phyloP scores from a whole-genome alignment of 768 basidiomycete genomes.

The Leccinum ochraceum region DNA sequence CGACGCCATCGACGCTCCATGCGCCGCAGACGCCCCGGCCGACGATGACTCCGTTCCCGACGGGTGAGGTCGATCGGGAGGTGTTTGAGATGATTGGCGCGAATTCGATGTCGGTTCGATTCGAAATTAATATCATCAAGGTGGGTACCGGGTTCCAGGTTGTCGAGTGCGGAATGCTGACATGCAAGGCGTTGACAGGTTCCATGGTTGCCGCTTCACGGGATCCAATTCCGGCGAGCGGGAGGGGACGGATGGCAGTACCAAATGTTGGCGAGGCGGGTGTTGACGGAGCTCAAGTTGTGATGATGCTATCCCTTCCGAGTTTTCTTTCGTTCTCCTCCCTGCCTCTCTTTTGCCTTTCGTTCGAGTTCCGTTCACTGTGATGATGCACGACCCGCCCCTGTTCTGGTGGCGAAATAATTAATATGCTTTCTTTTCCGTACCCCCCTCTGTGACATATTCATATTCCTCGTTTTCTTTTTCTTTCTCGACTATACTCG shows the following conservation, averaged over 20 bases:
- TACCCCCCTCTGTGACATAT: not conserved
- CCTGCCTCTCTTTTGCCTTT: not conserved
- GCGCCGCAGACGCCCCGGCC: constrained; percentile 39
- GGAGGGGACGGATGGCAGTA: constrained; percentile 97
- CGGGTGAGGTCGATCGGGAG: constrained; percentile 66
- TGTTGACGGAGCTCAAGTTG: constrained; percentile 85
- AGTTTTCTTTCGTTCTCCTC: not conserved
- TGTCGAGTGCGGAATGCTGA: constrained; percentile 1
- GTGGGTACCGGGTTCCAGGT: constrained; percentile 43
- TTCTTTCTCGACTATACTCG: not conserved
- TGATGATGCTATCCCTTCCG: constrained; percentile 35
- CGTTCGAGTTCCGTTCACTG: not conserved
- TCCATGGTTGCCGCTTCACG: constrained; percentile 89
- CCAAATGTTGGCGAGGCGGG: constrained; percentile 89
- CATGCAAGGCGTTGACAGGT: constrained; percentile 52
- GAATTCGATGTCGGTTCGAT: constrained; percentile 84
- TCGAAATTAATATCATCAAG: constrained; percentile 98
- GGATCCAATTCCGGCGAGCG: constrained; percentile 90
- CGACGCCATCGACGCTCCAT: too few relatives aligned
- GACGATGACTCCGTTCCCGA: constrained; percentile 52
- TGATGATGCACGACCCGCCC: not conserved
- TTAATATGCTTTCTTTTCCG: not conserved
- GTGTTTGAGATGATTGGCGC: constrained; percentile 73
- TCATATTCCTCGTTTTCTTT: not conserved
- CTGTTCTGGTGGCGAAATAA: not conserved